Percentiles rank a stretch among this genome's conserved stretches.
These are phyloP conservation scores for Paramarasmius palmivorus DNA, from an alignment of 1,284 basidiomycete genomes.

Conservation along the genomic window DNA sequence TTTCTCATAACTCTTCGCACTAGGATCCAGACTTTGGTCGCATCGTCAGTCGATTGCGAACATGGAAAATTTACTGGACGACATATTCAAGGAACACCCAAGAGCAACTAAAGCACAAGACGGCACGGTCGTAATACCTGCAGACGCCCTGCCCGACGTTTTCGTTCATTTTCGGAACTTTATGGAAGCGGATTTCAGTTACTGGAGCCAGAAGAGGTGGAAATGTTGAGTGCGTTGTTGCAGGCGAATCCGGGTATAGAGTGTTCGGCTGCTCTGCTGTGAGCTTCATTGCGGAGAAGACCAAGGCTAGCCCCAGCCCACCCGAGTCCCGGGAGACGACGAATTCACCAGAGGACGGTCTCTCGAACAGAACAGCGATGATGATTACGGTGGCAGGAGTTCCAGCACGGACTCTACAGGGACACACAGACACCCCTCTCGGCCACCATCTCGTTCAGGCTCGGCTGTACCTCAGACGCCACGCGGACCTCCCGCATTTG, in stretches of 20 bases:
- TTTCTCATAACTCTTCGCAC: background rate
- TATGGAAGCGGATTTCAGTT: constrained; percentile 1
- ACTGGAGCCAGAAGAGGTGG: background rate
- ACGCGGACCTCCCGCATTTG: constrained; percentile 9
- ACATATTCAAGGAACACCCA: constrained; percentile 5
- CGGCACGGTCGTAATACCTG: constrained; percentile 4
- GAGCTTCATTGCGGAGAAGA: background rate
- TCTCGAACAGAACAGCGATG: background rate
- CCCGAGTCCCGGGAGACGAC: background rate
- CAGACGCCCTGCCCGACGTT: constrained; percentile 8
- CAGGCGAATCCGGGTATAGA: background rate
- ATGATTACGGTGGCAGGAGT: background rate
- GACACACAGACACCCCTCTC: constrained; percentile 10
- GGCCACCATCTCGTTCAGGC: constrained; percentile 12
- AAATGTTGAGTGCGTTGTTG: background rate
- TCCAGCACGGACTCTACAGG: constrained; percentile 8
- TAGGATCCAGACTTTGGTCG: constrained; percentile 9
- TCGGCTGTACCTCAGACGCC: constrained; percentile 10
- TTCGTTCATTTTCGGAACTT: constrained; percentile 3
- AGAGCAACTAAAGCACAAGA: background rate
- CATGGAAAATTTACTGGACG: constrained; percentile 6
- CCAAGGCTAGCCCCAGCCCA: background rate
- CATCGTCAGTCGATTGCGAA: constrained; percentile 11
- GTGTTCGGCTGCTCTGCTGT: background rate
- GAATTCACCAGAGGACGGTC: constrained; percentile 7